Base-by-base conservation (phyloP, 2,329 filamentous ascomycete species). In the Emmonsiellopsis sp. region DNA sequence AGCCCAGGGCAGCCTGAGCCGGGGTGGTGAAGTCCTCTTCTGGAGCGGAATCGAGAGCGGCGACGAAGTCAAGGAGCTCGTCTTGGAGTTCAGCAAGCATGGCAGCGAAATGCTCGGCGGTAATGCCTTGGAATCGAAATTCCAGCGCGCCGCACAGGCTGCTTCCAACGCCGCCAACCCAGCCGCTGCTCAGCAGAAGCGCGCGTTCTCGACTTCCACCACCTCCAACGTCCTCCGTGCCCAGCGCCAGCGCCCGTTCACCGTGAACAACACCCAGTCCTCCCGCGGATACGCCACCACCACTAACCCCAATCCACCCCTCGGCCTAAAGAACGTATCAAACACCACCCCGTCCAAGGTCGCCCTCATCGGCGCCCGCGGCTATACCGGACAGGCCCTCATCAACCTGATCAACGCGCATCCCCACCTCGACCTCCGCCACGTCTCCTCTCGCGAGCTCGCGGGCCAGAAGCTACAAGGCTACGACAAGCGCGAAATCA, bases 371-470 rank as follows among this genome's bases (percentile, higher is more conserved):
- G 91, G 91, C 58, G 91, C 90, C 54, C 87, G 91, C 65, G 92
- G 93, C 35, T 97, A 95, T 69, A 97, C 92, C 52, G 92, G 93
- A 41, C 89, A 95, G 70, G 89, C 89, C 52, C 78, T 98, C 47
- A 89, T 97, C 63, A 85, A 83, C 56, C 81, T 98, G 16, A 78
- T 98, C 49, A 93, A 95, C 72, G 74, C 82, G 35, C 93, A 97
- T 73, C 90, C 90, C 11, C 81, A 88, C 71, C 86, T 97, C 79
- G 91, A 96, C 61, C 83, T 97, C 51, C 81, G 84, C 47, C 86
- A 96, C 67, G 92, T 97, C 44, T 96, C 90, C 2, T 97, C 92
- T 11, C 89, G 93, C 65, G 92, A 97, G 72, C 81, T 97, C 49
- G 85, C 81, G 5, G 93, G 93, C 40, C 85, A 93, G 74, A 84